Evolutionary conservation across 257 asterid species (phyloP), one percentile per base, ranked within the genome.

Genomic region (Capsicum chinense): DNA sequence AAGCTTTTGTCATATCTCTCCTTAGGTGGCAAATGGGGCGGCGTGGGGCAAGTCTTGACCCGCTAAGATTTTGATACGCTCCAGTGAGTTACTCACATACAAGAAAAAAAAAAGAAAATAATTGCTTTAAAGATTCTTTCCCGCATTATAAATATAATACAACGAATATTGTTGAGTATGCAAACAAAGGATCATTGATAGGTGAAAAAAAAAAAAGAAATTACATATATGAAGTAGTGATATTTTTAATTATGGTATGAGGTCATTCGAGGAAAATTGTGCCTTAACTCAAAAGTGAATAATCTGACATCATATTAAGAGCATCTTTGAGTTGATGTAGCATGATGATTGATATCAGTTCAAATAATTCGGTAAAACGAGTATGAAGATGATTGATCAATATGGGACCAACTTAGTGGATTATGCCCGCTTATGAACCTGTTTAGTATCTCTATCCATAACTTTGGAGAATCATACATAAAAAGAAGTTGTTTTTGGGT

Each of bases 301-400:
- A n/a, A 7, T 17, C 33, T 26, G 1, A 58, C 6, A 2, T 16
- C 2, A 59, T 8, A 9, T 7, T 59, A 59, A 57, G 15, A 15
- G 7, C 15, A 57, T 57, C 16, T 57, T 59, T 59, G 2, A n/a
- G 12, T 17, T 59, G 19, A 59, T 1, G 1, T 48, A 48, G 0
- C 5, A 0, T 5, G 7, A 7, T 8, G 17, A 59, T 0, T 17
- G 0, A 7, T 59, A 17, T 59, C 0, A 17, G 0, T 17, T 4
- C 5, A 59, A 59, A 59, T 3, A 0, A 3, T 7, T 59, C 0
- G 3, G 0, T 0, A 0, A 59, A 0, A 59, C 8, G 5, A 59
- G 1, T 59, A 59, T 59, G 66, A 17, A 59, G 12, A 59, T 59
- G 66, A 7, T 3, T 59, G 12, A 59, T 17, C 33, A 26, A n/a